phyloP scores from a whole-genome alignment of 1,284 basidiomycete genomes.

The Ustilago shanxiensis region DNA sequence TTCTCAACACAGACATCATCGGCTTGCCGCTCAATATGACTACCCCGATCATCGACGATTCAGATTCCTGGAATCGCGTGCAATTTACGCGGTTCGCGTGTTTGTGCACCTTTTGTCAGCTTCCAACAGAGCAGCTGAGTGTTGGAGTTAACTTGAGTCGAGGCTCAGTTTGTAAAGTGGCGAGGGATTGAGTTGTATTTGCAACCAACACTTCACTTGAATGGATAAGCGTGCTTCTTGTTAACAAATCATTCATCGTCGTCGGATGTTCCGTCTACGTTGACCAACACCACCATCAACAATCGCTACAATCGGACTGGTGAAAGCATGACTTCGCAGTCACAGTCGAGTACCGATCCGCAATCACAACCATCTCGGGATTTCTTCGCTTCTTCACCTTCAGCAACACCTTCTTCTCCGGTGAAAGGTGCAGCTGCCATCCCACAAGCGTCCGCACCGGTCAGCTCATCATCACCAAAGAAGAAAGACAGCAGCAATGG shows the following conservation, averaged over 20 bases:
- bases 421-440: slow-evolving; percentile 1
- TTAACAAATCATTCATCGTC: background rate
- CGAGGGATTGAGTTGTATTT: background rate
- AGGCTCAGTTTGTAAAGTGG: background rate
- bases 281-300: background rate
- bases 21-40: background rate
- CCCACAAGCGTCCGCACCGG: too few species aligned
- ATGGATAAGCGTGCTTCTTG: too few species aligned
- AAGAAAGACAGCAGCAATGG: too few species aligned
- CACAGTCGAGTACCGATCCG: slow-evolving; percentile 37
- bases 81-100: slow-evolving; percentile 28
- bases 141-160: too few species aligned
- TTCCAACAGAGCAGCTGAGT: too few species aligned
- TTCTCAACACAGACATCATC: background rate
- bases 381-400: slow-evolving; percentile 52
- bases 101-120: slow-evolving; percentile 6
- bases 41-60: background rate
- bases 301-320: too few species aligned
- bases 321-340: slow-evolving; percentile 34
- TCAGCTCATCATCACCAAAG: too few species aligned
- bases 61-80: background rate
- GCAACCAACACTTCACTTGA: slow-evolving; percentile 6
- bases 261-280: background rate
- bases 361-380: slow-evolving; percentile 40
- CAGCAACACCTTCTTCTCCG: slow-evolving; percentile 34